These are phyloP conservation scores for Dothideomycetidae sp. DNA, from an alignment of 2,329 filamentous ascomycete genomes.

Conservation along the genomic window DNA sequence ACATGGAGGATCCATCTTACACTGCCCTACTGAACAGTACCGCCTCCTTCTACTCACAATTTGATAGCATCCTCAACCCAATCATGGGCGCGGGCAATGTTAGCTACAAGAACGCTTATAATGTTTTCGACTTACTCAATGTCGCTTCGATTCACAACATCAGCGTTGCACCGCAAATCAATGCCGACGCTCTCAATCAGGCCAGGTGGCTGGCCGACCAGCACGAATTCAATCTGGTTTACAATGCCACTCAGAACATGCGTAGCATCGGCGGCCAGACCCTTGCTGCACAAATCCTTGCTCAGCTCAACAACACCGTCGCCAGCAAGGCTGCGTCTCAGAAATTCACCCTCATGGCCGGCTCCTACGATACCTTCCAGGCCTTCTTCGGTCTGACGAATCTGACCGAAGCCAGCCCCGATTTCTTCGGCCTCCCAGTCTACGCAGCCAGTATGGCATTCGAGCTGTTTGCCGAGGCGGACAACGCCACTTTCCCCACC, in stretches of 20 bases:
- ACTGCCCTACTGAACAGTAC: constrained; percentile 34
- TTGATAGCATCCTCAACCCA: constrained; percentile 38
- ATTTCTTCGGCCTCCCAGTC: constrained; percentile 67
- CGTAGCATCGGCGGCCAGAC: constrained; percentile 35
- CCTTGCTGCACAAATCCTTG: constrained; percentile 33
- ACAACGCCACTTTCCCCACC: constrained; percentile 20
- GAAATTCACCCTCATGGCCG: constrained; percentile 43
- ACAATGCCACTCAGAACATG: constrained; percentile 45
- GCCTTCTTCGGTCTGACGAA: constrained; percentile 48
- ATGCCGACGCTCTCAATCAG: constrained; percentile 42
- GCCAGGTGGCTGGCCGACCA: constrained; percentile 60
- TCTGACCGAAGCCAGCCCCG: constrained; percentile 33
- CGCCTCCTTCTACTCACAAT: constrained; percentile 37
- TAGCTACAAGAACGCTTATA: constrained; percentile 49
- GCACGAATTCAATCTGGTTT: constrained; percentile 73
- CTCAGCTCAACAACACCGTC: constrained; percentile 32
- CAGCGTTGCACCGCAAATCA: constrained; percentile 48
- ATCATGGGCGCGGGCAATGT: constrained; percentile 36
- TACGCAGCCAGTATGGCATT: constrained; percentile 74
- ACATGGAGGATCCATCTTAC: constrained; percentile 40
- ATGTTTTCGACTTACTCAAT: constrained; percentile 48
- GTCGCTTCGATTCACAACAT: constrained; percentile 48
- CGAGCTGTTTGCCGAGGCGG: constrained; percentile 49
- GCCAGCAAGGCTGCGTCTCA: constrained; percentile 20
- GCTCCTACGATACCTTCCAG: constrained; percentile 46